Percentiles rank a stretch among this genome's conserved stretches.
phyloP scores from a whole-genome alignment of 306 rosid species.

The Malus fusca region DNA sequence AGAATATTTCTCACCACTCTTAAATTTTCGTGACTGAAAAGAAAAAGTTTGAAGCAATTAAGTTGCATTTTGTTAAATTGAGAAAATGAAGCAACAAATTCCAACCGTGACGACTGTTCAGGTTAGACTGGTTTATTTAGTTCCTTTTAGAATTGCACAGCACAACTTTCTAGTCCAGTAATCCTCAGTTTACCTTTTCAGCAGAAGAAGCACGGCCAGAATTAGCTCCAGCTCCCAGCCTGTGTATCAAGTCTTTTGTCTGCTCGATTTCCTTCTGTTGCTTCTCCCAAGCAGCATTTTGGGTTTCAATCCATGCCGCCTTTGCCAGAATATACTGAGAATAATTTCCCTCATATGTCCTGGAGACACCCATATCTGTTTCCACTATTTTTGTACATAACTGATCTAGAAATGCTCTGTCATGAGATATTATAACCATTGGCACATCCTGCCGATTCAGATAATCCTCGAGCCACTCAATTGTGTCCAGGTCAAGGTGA shows the following conservation, averaged over 20 bases:
- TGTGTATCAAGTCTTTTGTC: conserved; percentile 63
- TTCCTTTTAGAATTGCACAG: neutral
- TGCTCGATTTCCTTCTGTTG: conserved; percentile 97
- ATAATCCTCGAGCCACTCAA: conserved; percentile 95
- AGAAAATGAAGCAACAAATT: neutral
- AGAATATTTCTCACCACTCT: neutral
- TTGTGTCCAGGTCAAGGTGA: conserved; percentile 96
- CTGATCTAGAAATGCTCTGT: conserved; percentile 96
- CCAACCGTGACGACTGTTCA: neutral
- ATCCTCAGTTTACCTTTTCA: conserved; percentile 56
- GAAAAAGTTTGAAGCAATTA: neutral
- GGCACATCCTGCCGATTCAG: conserved; percentile 91
- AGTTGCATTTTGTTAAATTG: neutral
- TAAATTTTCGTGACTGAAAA: neutral
- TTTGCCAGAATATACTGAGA: conserved; percentile 64
- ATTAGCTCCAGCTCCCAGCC: conserved; percentile 95
- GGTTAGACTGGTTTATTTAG: neutral
- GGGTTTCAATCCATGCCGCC: conserved; percentile 85
- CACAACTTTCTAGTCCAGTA: neutral
- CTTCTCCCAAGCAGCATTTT: conserved; percentile 95
- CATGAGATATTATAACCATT: conserved; percentile 96
- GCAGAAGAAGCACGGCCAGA: conserved; percentile 97
- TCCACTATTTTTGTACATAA: conserved; percentile 98
- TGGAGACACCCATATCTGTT: conserved; percentile 90
- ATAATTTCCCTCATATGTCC: conserved; percentile 83